Base-by-base conservation (phyloP, 2,329 filamentous ascomycete species). In the Exophiala bonariae region DNA sequence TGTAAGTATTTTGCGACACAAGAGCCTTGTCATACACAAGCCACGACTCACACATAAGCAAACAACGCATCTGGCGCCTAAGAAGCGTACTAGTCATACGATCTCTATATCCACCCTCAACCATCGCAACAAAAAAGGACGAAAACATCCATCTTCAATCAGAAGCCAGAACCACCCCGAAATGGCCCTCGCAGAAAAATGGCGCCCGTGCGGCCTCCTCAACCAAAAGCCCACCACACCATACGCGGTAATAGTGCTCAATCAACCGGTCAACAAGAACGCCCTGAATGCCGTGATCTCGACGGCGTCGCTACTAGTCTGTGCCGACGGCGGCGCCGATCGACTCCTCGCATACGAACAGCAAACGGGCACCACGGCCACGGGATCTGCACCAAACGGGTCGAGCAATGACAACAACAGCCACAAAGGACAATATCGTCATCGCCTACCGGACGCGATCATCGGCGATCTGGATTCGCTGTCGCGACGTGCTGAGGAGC, bases 381-480 rank as follows among this genome's bases (percentile, higher is more conserved):
- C n/a, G n/a, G n/a, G n/a, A n/a, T n/a, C n/a, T n/a, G n/a, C n/a
- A n/a, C n/a, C n/a, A n/a, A n/a, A n/a, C n/a, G n/a, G n/a, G n/a
- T n/a, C n/a, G n/a, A n/a, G n/a, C n/a, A n/a, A 20, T 22, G 23
- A 26, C 23, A 26, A 11, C 28, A 37, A 17, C 31, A 16, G 10
- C 40, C 39, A 28, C 30, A 41, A 34, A 44, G 17, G 22, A 9
- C 35, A 35, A 8, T 20, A 19, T 17, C 13, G 30, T 6, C 34
- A 36, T 20, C 51, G 81, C 62, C 73, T 82, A 47, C 80, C 89
- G 1, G 74, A 87, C 61, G 74, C 79, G 44, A 90, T 99, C 52
- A 83, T 95, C 58, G 93, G 93, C 37, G 93, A 99, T 65, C 78
- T 99, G 8, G 93, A 99, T 70, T 96, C 92, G 3, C 73, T 97